Conservation (phyloP, 2,329 filamentous ascomycete genomes). For the Nothomitra cinnamomea region DNA sequence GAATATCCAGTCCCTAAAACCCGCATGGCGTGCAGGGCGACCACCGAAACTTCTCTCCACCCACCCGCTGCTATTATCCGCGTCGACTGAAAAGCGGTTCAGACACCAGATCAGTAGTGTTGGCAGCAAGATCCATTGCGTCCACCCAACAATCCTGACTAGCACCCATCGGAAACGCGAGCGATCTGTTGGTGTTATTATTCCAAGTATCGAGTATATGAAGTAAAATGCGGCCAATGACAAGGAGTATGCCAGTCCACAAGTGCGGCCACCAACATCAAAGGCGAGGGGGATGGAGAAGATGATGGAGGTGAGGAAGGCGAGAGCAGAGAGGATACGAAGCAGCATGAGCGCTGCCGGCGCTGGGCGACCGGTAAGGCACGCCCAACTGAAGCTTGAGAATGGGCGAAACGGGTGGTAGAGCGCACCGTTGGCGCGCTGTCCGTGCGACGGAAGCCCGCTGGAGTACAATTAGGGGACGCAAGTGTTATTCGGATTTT, state of each 20-base stretch:
- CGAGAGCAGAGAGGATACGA: constrained; percentile 58
- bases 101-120: constrained; percentile 84
- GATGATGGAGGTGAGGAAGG: constrained; percentile 83
- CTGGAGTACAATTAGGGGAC: neutral
- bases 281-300: constrained; percentile 94
- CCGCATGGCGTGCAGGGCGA: constrained; percentile 39
- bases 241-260: constrained; percentile 84
- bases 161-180: constrained; percentile 61
- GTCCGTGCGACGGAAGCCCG: constrained; percentile 14
- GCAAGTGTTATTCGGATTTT: neutral
- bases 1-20: constrained; percentile 70
- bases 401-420: neutral
- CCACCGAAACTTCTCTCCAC: constrained; percentile 61
- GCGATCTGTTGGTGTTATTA: constrained; percentile 63
- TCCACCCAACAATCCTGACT: constrained; percentile 49
- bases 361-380: constrained; percentile 31
- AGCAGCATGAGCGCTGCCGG: constrained; percentile 54
- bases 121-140: constrained; percentile 79
- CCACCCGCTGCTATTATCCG: constrained; percentile 55
- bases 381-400: constrained; percentile 14
- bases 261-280: constrained; percentile 90
- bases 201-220: constrained; percentile 62
- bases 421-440: constrained; percentile 17
- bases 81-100: constrained; percentile 86
- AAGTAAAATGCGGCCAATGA: constrained; percentile 83